Evolutionary conservation across 768 basidiomycete species (phyloP).

Genomic region (Auriculariales sp.): DNA sequence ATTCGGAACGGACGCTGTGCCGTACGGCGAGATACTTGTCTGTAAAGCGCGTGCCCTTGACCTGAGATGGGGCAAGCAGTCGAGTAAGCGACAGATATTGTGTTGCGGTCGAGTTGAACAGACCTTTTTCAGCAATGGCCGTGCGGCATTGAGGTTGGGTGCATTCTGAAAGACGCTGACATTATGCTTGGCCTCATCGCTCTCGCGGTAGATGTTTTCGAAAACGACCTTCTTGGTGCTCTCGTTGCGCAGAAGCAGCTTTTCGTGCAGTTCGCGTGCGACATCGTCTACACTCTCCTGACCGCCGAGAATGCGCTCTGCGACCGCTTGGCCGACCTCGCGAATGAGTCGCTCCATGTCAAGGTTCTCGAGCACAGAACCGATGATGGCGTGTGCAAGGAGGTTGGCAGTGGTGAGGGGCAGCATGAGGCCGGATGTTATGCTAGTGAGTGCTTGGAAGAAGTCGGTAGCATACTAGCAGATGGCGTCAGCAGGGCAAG

Average conservation of each 20-base stretch:
- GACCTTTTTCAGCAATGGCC: constrained; percentile 69
- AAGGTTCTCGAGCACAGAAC: constrained; percentile 90
- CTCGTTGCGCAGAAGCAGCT: constrained; percentile 79
- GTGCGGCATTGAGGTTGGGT: constrained; percentile 52
- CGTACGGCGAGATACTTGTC: constrained; percentile 84
- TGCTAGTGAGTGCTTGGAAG: not conserved
- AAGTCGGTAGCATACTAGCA: constrained; percentile 20
- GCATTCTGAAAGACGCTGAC: constrained; percentile 73
- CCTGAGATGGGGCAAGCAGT: constrained; percentile 29
- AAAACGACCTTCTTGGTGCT: constrained; percentile 94
- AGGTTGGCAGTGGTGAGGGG: constrained; percentile 44
- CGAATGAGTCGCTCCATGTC: constrained; percentile 97
- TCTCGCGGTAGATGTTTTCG: constrained; percentile 91
- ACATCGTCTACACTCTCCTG: constrained; percentile 95
- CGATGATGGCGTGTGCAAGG: constrained; percentile 89
- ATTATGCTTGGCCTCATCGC: constrained; percentile 79
- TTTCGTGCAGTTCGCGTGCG: constrained; percentile 88
- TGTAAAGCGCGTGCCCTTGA: constrained; percentile 90
- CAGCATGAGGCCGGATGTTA: not conserved
- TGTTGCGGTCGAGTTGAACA: constrained; percentile 9
- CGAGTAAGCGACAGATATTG: not conserved
- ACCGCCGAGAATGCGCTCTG: constrained; percentile 79
- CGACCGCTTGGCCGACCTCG: constrained; percentile 89
- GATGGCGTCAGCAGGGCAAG: not conserved
- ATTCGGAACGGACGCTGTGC: constrained; percentile 33